Evolutionary conservation across 768 basidiomycete genomes (phyloP), one percentile per base, ranked within the genome.

Genomic region (Suillus spraguei): DNA sequence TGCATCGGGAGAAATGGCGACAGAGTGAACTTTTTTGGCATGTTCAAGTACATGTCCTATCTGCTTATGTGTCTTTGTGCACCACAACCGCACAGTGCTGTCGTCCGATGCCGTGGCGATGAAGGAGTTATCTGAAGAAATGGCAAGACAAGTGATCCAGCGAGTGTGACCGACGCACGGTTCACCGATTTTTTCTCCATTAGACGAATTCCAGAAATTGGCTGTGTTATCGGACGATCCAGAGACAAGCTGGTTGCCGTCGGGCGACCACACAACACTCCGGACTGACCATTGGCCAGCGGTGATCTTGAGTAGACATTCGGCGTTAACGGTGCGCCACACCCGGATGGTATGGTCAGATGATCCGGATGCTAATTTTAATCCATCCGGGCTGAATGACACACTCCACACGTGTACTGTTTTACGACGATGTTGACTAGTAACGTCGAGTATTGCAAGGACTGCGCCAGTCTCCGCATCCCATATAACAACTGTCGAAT

Each of bases 401-500:
- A 53, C 52, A 33, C 52, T 53, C 52, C 28, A 53, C 17, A 53
- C 52, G 32, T 13, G 50, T 24, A 32, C 50, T 1, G 28, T 33
- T n/a, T 32, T 20, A 20, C 20, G 10, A 44, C n/a, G 49, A 32
- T 32, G 11, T 46, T 42, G 44, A 39, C n/a, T 16, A 28, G 28
- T 28, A 28, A 2, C 28, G 3, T 58, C 60, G 49, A 61, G 35
- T 14, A 20, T 38, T 53, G 52, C 60, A 47, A 54, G 8, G 17
- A 55, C 35, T 52, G 41, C 42, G 20, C 65, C 58, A 7, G 64
- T 60, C 7, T 52, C 59, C 5, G 38, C 36, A 28, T 61, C 5
- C 65, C 65, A 65, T 10, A 65, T 36, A 22, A 52, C n/a, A 10
- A 66, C n/a, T 11, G 50, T 66, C 0, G 39, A 33, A 35, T 82